Conservation (phyloP, 306 rosid genomes). For the Begonia loranthoides region DNA sequence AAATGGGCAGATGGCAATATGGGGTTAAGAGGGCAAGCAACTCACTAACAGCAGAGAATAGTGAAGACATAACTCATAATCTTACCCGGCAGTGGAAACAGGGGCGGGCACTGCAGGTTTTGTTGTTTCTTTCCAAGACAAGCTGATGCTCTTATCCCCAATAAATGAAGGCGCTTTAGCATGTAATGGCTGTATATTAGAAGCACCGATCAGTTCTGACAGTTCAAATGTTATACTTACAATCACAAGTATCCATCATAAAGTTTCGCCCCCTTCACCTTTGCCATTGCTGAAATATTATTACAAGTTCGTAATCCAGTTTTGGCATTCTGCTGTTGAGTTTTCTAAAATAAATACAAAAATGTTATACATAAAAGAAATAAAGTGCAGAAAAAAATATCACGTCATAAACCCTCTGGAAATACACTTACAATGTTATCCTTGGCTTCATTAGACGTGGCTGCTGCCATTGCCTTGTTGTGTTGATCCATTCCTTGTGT, state of each 20-base stretch:
- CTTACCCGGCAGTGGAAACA: conserved; percentile 52
- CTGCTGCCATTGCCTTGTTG: conserved; percentile 85
- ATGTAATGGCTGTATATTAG: conserved; percentile 26
- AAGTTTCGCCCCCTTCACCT: conserved; percentile 26
- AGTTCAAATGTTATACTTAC: not conserved
- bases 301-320: conserved; percentile 93
- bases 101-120: conserved; percentile 34
- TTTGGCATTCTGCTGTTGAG: conserved; percentile 83
- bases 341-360: conserved; percentile 34
- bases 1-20: no score
- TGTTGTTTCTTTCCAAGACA: conserved; percentile 87
- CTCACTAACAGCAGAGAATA: not conserved
- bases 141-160: conserved; percentile 80
- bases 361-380: not conserved
- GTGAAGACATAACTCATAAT: conserved; percentile 2
- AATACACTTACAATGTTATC: conserved; percentile 55
- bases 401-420: conserved; percentile 5
- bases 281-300: conserved; percentile 80
- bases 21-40: not conserved
- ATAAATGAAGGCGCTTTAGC: conserved; percentile 73
- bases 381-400: conserved; percentile 8
- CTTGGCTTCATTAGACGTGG: conserved; percentile 90
- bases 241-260: not conserved
- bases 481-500: conserved; percentile 96
- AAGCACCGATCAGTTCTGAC: conserved; percentile 4